Evolutionary conservation across 139 green algal genomes (phyloP).

Genomic region (Chlamydomonas sphaeroides): DNA sequence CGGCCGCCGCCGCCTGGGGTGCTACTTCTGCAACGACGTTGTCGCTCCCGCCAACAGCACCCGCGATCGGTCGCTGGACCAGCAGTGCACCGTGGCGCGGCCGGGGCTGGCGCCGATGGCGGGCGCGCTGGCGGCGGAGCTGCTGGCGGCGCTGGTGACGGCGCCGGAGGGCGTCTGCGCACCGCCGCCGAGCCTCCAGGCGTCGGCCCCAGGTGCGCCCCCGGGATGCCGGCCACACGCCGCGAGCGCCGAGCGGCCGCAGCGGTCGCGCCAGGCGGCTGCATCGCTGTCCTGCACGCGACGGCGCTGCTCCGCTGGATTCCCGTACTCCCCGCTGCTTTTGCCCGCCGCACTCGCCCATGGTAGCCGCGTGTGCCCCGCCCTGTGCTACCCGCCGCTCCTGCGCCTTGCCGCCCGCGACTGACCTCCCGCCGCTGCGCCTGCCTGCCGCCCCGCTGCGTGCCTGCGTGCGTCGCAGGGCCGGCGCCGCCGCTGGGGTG

Average conservation of each 20-base stretch:
- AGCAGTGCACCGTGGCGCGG: constrained; percentile 96
- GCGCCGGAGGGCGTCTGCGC: constrained; percentile 70
- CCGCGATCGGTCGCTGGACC: constrained; percentile 87
- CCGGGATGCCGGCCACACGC: not conserved
- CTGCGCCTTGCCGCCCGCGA: too few relatives aligned
- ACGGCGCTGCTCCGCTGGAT: too few relatives aligned
- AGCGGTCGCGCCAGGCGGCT: too few relatives aligned
- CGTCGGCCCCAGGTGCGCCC: too few relatives aligned
- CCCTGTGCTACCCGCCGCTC: too few relatives aligned
- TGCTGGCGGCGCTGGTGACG: constrained; percentile 84
- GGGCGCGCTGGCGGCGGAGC: constrained; percentile 88
- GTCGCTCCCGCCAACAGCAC: constrained; percentile 93
- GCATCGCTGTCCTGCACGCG: too few relatives aligned
- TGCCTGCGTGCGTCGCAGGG: too few relatives aligned
- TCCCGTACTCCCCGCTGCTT: too few relatives aligned
- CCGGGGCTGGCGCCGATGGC: constrained; percentile 92
- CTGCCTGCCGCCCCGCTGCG: too few relatives aligned
- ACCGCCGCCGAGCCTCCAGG: constrained; percentile 47
- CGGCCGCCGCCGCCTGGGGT: constrained; percentile 78
- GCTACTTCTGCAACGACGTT: constrained; percentile 99
- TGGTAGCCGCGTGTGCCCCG: too few relatives aligned
- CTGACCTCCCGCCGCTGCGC: too few relatives aligned
- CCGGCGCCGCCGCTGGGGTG: constrained; percentile 70
- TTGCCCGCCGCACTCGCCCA: too few relatives aligned
- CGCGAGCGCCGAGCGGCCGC: not conserved